These are phyloP conservation scores for Leccinum laetum DNA, from an alignment of 1,284 basidiomycete species.

Conservation along the genomic window DNA sequence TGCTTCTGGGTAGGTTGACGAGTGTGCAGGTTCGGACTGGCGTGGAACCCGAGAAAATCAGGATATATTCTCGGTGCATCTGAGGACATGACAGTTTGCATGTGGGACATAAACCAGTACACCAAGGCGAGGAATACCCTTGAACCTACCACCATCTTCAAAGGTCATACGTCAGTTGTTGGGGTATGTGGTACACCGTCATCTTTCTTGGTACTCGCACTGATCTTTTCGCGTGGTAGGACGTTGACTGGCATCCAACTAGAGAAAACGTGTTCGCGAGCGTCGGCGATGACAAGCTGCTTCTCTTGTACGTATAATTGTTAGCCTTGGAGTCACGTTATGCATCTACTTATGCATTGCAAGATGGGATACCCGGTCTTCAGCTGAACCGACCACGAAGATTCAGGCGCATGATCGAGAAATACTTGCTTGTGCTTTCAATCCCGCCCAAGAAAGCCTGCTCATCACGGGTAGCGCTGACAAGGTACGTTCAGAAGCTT, in stretches of 20 bases:
- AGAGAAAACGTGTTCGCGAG: slow-evolving; percentile 90
- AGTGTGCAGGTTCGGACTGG: slow-evolving; percentile 78
- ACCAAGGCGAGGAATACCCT: slow-evolving; percentile 79
- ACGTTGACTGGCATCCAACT: slow-evolving; percentile 94
- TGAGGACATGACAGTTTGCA: slow-evolving; percentile 95
- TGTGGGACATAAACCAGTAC: slow-evolving; percentile 96
- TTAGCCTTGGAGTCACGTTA: slow-evolving; percentile 9
- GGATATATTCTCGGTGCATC: slow-evolving; percentile 93
- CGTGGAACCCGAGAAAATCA: slow-evolving; percentile 84
- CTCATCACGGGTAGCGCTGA: slow-evolving; percentile 94
- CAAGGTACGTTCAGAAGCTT: slow-evolving; percentile 55
- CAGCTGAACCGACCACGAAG: slow-evolving; percentile 68
- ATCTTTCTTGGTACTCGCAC: background rate
- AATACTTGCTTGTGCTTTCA: slow-evolving; percentile 91
- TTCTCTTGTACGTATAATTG: slow-evolving; percentile 72
- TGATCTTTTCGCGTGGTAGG: slow-evolving; percentile 49
- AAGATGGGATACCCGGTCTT: slow-evolving; percentile 92
- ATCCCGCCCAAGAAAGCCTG: slow-evolving; percentile 82
- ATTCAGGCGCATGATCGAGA: slow-evolving; percentile 90
- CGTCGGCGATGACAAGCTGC: slow-evolving; percentile 95
- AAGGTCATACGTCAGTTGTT: slow-evolving; percentile 88
- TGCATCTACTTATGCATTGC: slow-evolving; percentile 13
- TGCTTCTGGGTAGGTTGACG: slow-evolving; percentile 9
- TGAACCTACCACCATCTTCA: slow-evolving; percentile 82
- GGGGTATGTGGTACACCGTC: slow-evolving; percentile 57